phyloP scores from a whole-genome alignment of 2,329 filamentous ascomycete genomes.

The Botrytis aclada region DNA sequence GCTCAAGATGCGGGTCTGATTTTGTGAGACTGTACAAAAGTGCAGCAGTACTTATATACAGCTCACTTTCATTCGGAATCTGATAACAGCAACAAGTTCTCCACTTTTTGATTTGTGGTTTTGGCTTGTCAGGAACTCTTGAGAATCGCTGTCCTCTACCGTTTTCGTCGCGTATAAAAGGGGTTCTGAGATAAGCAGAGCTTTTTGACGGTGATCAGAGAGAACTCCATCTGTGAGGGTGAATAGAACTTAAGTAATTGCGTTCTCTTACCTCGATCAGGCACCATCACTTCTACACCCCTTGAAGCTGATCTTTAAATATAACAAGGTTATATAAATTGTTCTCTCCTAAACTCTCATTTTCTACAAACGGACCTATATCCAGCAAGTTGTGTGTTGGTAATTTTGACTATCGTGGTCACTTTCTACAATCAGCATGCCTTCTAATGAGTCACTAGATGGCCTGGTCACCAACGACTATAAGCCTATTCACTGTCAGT shows the following conservation, averaged over 20 bases:
- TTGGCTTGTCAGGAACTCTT: not conserved
- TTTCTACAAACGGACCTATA: not conserved
- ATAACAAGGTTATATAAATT: not conserved
- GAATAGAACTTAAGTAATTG: not conserved
- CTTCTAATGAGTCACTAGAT: conserved; percentile 9
- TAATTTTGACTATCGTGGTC: not conserved
- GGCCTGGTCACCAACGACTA: not conserved
- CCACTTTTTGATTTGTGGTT: not conserved
- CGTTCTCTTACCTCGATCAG: not conserved
- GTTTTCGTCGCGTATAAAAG: not conserved
- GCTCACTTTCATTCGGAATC: not conserved
- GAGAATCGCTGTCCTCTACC: not conserved
- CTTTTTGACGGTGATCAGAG: not conserved
- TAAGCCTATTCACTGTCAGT: conserved; percentile 16
- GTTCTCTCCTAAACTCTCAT: not conserved
- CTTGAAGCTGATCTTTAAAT: not conserved
- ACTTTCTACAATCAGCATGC: not conserved
- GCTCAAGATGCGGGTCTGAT: not conserved
- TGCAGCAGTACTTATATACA: conserved; percentile 1
- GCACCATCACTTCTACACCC: not conserved
- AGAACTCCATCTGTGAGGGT: not conserved
- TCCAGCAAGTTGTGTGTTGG: not conserved
- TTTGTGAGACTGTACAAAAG: conserved; percentile 5
- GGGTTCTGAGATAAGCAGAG: not conserved
- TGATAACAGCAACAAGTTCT: not conserved